Conservation (phyloP, 805 yeast species). For the Groenewaldozyma tartarivorans region DNA sequence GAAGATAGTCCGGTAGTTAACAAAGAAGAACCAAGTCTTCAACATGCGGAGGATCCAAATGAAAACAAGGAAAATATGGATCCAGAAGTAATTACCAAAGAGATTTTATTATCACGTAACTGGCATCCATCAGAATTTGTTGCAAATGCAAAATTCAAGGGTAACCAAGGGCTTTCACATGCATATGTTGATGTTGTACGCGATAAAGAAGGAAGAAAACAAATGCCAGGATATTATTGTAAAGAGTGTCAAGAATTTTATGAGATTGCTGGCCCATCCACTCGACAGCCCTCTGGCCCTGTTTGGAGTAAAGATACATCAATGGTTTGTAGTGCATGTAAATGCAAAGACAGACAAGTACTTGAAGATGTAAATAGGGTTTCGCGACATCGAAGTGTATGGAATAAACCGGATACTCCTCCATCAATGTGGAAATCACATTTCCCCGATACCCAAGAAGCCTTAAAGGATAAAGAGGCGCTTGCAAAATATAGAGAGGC, state of each 20-base stretch:
- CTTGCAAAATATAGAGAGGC: conserved; percentile 25
- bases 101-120: background rate
- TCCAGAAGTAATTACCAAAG: background rate
- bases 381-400: conserved; percentile 22
- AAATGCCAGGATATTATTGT: conserved; percentile 31
- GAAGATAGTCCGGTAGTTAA: no score
- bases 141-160: conserved; percentile 23
- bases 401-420: conserved; percentile 37
- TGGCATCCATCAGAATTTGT: conserved; percentile 34
- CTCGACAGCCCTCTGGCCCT: conserved; percentile 20
- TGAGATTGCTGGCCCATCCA: conserved; percentile 23
- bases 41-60: background rate
- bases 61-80: background rate
- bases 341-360: background rate
- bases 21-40: background rate
- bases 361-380: conserved; percentile 6
- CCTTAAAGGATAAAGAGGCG: conserved; percentile 30
- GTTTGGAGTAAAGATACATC: conserved; percentile 21
- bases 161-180: conserved; percentile 20
- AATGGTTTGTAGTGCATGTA: background rate
- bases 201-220: conserved; percentile 24
- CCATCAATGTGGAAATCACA: conserved; percentile 53
- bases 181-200: conserved; percentile 30
- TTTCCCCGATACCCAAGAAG: conserved; percentile 50
- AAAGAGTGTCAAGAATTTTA: conserved; percentile 28